These are phyloP conservation scores for Hygrophoropsis aurantiaca DNA, from an alignment of 768 basidiomycete species.

Conservation along the genomic window DNA sequence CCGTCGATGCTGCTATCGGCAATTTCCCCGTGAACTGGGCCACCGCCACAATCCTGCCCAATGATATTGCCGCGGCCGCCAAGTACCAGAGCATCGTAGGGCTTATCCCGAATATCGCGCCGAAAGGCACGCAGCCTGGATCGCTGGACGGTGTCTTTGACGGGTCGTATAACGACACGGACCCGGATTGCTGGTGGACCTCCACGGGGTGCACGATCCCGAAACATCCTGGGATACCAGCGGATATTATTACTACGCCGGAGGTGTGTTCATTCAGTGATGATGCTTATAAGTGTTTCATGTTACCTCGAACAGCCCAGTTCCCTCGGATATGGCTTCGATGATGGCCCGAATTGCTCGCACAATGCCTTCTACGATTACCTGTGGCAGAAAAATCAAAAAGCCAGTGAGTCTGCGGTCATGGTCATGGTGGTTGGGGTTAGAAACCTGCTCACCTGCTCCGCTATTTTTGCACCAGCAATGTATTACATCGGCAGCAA, in stretches of 20 bases:
- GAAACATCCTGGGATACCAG: slow-evolving; percentile 37
- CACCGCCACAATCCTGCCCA: slow-evolving; percentile 37
- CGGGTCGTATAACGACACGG: not conserved
- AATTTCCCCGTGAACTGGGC: slow-evolving; percentile 43
- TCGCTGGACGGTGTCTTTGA: not conserved
- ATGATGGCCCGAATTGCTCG: slow-evolving; percentile 65
- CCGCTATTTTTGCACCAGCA: slow-evolving; percentile 31
- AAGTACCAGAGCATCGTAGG: slow-evolving; percentile 39
- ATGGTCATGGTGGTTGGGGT: not conserved
- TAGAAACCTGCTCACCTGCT: too few species aligned
- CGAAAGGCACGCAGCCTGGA: slow-evolving; percentile 25
- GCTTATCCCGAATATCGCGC: slow-evolving; percentile 42
- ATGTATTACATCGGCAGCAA: slow-evolving; percentile 67
- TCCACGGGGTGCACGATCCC: slow-evolving; percentile 40
- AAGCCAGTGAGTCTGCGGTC: slow-evolving; percentile 53
- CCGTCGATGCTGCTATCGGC: slow-evolving; percentile 24
- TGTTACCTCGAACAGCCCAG: slow-evolving; percentile 35
- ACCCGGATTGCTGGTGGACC: slow-evolving; percentile 39
- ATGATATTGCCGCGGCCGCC: slow-evolving; percentile 36
- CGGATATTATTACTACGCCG: slow-evolving; percentile 23
- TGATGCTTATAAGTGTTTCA: too few species aligned
- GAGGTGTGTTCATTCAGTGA: slow-evolving; percentile 34
- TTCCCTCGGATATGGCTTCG: slow-evolving; percentile 60
- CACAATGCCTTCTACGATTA: slow-evolving; percentile 65
- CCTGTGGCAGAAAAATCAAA: slow-evolving; percentile 51